A percentile compares a stretch with the other conserved stretches of the same genome.
These are phyloP conservation scores for Incumbomyces lentus DNA, from an alignment of 2,329 filamentous ascomycete species.

Conservation along the genomic window DNA sequence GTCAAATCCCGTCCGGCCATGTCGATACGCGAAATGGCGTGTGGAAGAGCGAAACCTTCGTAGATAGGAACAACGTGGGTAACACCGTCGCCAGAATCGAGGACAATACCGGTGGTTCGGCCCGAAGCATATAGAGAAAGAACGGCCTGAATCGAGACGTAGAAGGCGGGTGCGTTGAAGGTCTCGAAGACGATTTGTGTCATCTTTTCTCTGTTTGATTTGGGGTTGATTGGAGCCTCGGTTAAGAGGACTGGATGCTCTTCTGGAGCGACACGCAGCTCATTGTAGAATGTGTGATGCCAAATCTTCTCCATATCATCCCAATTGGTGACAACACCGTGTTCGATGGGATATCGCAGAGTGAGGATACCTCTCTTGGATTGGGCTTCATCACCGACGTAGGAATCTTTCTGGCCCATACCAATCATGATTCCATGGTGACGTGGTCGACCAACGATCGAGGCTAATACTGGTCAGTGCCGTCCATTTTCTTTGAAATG, in stretches of 20 bases:
- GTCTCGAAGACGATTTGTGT: slow-evolving; percentile 99
- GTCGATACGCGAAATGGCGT: slow-evolving; percentile 99
- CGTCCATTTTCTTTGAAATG: neutral
- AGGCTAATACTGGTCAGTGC: slow-evolving; percentile 49
- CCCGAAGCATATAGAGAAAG: slow-evolving; percentile 98
- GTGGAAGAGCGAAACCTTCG: slow-evolving; percentile 99
- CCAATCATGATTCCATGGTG: slow-evolving; percentile 99
- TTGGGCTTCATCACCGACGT: slow-evolving; percentile 99
- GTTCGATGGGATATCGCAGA: slow-evolving; percentile 98
- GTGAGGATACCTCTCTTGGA: slow-evolving; percentile 99
- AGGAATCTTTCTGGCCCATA: slow-evolving; percentile 99
- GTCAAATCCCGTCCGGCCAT: slow-evolving; percentile 99
- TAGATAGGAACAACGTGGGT: slow-evolving; percentile 99
- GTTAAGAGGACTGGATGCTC: slow-evolving; percentile 99
- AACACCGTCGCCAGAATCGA: slow-evolving; percentile 99
- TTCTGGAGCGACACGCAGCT: slow-evolving; percentile 98
- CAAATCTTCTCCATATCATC: slow-evolving; percentile 99
- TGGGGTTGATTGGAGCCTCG: slow-evolving; percentile 99
- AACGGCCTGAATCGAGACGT: slow-evolving; percentile 99
- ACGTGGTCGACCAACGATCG: slow-evolving; percentile 98
- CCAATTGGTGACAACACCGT: slow-evolving; percentile 99
- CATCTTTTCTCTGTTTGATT: slow-evolving; percentile 99
- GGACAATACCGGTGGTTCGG: slow-evolving; percentile 99
- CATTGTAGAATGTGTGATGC: slow-evolving; percentile 99
- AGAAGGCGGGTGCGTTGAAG: slow-evolving; percentile 99